phyloP scores from a whole-genome alignment of 768 basidiomycete genomes.

The Solioccasus polychromus region DNA sequence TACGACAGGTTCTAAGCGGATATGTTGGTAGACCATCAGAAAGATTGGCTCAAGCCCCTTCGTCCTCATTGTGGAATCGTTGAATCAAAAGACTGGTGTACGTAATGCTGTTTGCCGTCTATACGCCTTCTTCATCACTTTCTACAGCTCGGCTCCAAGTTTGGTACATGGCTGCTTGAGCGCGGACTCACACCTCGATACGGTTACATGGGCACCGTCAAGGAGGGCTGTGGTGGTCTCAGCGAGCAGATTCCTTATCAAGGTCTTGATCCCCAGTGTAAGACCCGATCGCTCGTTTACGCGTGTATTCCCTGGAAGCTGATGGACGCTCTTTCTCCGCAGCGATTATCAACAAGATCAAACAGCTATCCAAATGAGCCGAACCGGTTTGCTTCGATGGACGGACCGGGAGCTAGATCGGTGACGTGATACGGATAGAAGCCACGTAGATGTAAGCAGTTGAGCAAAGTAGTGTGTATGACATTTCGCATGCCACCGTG shows the following conservation, averaged over 20 bases:
- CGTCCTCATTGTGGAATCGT: constrained; percentile 81
- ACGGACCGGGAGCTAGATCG: neutral
- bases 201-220: constrained; percentile 75
- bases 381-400: neutral
- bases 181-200: constrained; percentile 78
- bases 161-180: constrained; percentile 84
- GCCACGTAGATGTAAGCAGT: neutral
- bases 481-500: too few species aligned
- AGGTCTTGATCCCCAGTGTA: constrained; percentile 75
- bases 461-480: constrained; percentile 2
- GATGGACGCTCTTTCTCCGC: neutral
- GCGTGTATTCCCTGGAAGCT: neutral
- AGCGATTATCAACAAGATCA: constrained; percentile 50
- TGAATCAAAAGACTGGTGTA: constrained; percentile 87
- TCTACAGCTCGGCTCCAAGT: constrained; percentile 68
- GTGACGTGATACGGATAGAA: neutral
- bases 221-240: constrained; percentile 75
- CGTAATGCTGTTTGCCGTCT: constrained; percentile 10
- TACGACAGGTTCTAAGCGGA: neutral
- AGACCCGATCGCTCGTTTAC: constrained; percentile 24
- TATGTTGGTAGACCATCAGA: constrained; percentile 44
- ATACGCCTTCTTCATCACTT: neutral
- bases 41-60: constrained; percentile 75
- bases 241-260: constrained; percentile 85
- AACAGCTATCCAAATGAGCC: constrained; percentile 33